Conservation (phyloP, 2,329 filamentous ascomycete genomes). For the Cadophora sp. region DNA sequence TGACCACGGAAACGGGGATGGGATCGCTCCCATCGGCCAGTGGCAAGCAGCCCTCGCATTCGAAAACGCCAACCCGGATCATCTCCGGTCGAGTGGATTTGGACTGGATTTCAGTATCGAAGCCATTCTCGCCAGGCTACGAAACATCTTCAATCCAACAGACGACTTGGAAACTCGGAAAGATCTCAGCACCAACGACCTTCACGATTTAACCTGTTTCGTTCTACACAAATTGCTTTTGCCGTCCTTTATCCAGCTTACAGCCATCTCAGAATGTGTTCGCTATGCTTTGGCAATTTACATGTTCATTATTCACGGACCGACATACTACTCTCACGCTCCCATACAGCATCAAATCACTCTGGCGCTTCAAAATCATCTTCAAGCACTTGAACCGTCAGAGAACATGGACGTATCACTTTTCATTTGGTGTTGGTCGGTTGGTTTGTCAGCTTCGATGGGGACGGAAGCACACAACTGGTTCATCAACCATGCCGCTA, state of each 20-base stretch:
- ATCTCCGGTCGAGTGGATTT: slow-evolving; percentile 20
- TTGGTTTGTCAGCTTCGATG: slow-evolving; percentile 50
- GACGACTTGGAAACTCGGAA: slow-evolving; percentile 32
- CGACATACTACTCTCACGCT: slow-evolving; percentile 62
- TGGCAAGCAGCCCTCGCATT: slow-evolving; percentile 49
- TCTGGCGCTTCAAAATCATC: slow-evolving; percentile 43
- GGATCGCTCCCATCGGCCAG: slow-evolving; percentile 55
- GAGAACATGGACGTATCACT: slow-evolving; percentile 39
- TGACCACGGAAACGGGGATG: slow-evolving; percentile 55
- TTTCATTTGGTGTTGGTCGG: slow-evolving; percentile 51
- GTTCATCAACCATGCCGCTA: slow-evolving; percentile 42
- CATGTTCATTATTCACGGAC: slow-evolving; percentile 60
- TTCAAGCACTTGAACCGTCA: slow-evolving; percentile 38
- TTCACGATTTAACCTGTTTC: slow-evolving; percentile 63
- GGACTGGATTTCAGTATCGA: slow-evolving; percentile 27
- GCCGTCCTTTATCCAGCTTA: slow-evolving; percentile 24
- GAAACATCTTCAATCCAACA: slow-evolving; percentile 47
- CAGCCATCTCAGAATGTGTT: slow-evolving; percentile 51
- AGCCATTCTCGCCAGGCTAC: slow-evolving; percentile 32
- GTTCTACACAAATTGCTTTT: slow-evolving; percentile 57
- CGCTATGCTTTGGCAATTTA: slow-evolving; percentile 56
- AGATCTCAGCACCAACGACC: slow-evolving; percentile 49
- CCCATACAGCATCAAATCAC: slow-evolving; percentile 49
- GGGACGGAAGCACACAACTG: slow-evolving; percentile 42
- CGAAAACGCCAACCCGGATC: neutral